phyloP scores from a whole-genome alignment of 148 eudicot species.

The Camellia japonica region DNA sequence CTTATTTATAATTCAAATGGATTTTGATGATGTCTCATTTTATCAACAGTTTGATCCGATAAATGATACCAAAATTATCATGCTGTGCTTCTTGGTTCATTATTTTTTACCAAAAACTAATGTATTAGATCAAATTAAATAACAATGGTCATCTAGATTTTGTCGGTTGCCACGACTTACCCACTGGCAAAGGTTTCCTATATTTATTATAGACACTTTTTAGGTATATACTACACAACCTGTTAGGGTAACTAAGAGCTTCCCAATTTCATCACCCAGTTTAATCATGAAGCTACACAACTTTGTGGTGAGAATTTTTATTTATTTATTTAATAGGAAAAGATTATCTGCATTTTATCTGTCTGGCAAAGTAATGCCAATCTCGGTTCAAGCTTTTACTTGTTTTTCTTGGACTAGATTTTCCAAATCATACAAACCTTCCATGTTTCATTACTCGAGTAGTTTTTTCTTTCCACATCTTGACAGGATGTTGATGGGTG shows the following conservation, averaged over 20 bases:
- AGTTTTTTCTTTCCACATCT: not conserved
- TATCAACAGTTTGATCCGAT: not conserved
- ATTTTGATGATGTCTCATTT: not conserved
- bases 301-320: too few relatives aligned
- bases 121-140: not conserved
- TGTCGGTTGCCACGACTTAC: not conserved
- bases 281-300: too few relatives aligned
- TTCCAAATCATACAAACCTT: not conserved
- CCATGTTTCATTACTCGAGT: not conserved
- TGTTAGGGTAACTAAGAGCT: too few relatives aligned
- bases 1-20: not conserved
- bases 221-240: too few relatives aligned
- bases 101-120: not conserved
- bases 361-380: not conserved
- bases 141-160: not conserved
- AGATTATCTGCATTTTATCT: not conserved
- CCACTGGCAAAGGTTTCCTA: not conserved
- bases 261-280: too few relatives aligned
- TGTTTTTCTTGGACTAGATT: not conserved
- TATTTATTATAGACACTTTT: too few relatives aligned
- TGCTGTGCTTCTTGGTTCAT: not conserved
- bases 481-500: too few relatives aligned
- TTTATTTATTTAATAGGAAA: too few relatives aligned
- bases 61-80: not conserved
- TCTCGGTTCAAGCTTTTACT: not conserved